Evolutionary conservation across 192 early-diverging fungal species (phyloP), one percentile per base, ranked within the genome.

Genomic region (Chytriomyces confervae): DNA sequence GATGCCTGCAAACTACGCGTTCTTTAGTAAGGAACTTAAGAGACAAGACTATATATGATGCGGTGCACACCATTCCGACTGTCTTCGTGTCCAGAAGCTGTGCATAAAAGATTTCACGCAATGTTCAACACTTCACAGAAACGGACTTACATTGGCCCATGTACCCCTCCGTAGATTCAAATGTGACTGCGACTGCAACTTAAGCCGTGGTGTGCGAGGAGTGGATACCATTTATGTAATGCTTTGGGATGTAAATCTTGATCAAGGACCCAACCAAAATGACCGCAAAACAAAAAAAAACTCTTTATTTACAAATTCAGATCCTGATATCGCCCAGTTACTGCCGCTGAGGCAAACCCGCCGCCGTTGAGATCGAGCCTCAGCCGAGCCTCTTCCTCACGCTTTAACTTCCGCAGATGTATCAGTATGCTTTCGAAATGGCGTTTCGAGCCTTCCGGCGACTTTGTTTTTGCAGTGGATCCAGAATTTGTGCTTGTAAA

Each of bases 61-160:
- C 64, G n/a, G 16, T 24, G 18, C 62, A 44, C 50, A 77, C 73
- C 50, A 84, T 83, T 24, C 82, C 82, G 49, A 89, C 62, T 0
- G 75, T 85, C 67, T 89, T 89, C 48, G 78, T 69, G 20, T 77
- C 80, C n/a, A 85, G 23, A 29, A 87, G 75, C 86, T 87, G 62
- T 51, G 50, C 46, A 67, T 7, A 27, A 24, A 48, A 48, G 24
- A 24, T 7, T 13, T 45, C 0, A 65, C 53, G 48, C 23, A 27
- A 46, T 10, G 36, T 36, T 36, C 36, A 36, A 36, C 46, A 62
- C 24, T 4, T 10, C 16, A 0, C n/a, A 10, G 6, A 51, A 27
- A 57, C 57, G 50, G 6, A 18, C 57, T 9, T 63, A 78, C 77
- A 18, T 47, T 62, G 5, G 68, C 53, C 23, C 70, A 24, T 13